Conservation (phyloP, 2,329 filamentous ascomycete genomes). For the Huntiella bhutanensis region DNA sequence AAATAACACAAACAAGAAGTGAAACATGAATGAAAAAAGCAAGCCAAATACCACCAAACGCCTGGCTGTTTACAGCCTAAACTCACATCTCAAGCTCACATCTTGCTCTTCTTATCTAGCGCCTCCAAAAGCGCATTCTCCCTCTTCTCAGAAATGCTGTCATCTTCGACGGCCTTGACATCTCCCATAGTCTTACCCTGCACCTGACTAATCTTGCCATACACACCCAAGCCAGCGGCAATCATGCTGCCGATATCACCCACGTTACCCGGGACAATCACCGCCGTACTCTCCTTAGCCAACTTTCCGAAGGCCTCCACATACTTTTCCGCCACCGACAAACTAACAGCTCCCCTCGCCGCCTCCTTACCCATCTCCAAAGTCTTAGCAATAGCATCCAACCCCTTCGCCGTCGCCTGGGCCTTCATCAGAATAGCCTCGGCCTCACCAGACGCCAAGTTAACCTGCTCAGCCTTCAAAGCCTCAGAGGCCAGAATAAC, state of each 20-base stretch:
- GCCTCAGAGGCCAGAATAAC: slow-evolving; percentile 94
- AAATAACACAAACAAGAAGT: not conserved
- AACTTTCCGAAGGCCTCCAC: slow-evolving; percentile 86
- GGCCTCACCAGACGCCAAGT: slow-evolving; percentile 77
- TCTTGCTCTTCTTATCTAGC: slow-evolving; percentile 19
- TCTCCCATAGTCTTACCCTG: slow-evolving; percentile 38
- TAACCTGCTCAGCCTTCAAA: slow-evolving; percentile 76
- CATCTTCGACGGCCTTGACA: slow-evolving; percentile 12
- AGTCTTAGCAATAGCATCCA: slow-evolving; percentile 63
- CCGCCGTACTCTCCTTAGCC: slow-evolving; percentile 84
- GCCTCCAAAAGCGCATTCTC: slow-evolving; percentile 24
- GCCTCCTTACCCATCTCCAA: slow-evolving; percentile 55
- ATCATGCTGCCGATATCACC: slow-evolving; percentile 96
- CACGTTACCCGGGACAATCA: slow-evolving; percentile 91
- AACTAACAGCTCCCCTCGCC: slow-evolving; percentile 67
- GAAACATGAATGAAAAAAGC: not conserved
- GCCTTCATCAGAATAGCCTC: slow-evolving; percentile 83
- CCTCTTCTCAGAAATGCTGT: slow-evolving; percentile 13
- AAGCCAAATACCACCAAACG: not conserved
- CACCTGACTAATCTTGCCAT: slow-evolving; percentile 73
- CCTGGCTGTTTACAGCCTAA: not conserved
- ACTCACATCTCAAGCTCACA: not conserved
- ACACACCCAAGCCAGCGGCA: slow-evolving; percentile 84
- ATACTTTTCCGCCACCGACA: slow-evolving; percentile 92
- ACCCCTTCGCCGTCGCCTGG: slow-evolving; percentile 66